Evolutionary conservation across 805 yeast genomes (phyloP).

Genomic region (Candida michaelii): DNA sequence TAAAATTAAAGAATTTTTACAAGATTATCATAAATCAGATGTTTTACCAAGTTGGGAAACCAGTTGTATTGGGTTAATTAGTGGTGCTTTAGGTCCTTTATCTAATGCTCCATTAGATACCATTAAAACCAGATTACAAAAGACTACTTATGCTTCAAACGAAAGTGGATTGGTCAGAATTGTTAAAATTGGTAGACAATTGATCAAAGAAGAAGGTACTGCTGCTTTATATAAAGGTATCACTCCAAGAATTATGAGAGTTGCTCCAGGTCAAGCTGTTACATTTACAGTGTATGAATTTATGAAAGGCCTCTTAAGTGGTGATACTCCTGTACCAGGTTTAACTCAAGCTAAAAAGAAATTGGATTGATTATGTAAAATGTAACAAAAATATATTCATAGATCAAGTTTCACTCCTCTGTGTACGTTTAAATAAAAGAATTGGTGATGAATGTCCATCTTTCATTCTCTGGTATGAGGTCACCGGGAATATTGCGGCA

Average conservation of each 20-base stretch:
- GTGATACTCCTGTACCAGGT: constrained; percentile 23
- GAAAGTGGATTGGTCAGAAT: constrained; percentile 78
- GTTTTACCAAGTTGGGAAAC: constrained; percentile 92
- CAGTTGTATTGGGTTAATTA: constrained; percentile 81
- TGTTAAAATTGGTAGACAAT: constrained; percentile 72
- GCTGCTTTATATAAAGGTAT: constrained; percentile 63
- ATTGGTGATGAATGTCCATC: too few species aligned
- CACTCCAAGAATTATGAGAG: constrained; percentile 98
- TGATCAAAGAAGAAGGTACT: constrained; percentile 83
- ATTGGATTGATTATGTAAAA: constrained; percentile 11
- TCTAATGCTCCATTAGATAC: constrained; percentile 98
- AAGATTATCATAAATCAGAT: constrained; percentile 55
- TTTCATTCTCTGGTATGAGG: too few species aligned
- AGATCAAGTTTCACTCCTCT: too few species aligned
- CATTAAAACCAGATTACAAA: constrained; percentile 94
- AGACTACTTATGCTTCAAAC: constrained; percentile 68
- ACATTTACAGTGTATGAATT: constrained; percentile 95
- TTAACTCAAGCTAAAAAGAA: constrained; percentile 16
- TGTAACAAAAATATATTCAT: constrained; percentile 2
- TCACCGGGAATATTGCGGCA: not conserved
- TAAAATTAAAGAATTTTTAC: constrained; percentile 70
- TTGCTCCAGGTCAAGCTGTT: constrained; percentile 99
- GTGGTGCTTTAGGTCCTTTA: constrained; percentile 97
- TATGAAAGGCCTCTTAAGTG: constrained; percentile 62
- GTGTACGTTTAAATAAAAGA: too few species aligned